These are phyloP conservation scores for Wallacemonas rigidus DNA, from an alignment of 208 protist species.

Conservation along the genomic window DNA sequence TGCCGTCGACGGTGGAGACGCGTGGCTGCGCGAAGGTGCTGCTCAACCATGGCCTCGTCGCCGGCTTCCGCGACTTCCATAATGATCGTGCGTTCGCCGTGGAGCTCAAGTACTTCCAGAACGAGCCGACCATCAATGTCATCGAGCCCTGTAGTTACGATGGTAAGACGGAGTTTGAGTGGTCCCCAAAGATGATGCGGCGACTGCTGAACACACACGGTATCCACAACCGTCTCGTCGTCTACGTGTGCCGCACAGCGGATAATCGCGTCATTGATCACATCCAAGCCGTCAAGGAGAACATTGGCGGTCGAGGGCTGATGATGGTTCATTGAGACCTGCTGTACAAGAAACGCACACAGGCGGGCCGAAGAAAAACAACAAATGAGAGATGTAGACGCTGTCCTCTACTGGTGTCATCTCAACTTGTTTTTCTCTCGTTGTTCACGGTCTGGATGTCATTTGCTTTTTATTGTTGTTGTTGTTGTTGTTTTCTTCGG, in stretches of 20 bases:
- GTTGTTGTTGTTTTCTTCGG: no score
- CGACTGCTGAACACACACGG: conserved; percentile 82
- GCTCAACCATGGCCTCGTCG: conserved; percentile 87
- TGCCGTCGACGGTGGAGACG: conserved; percentile 88
- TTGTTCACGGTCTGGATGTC: no score
- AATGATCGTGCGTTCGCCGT: conserved; percentile 91
- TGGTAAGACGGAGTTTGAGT: conserved; percentile 90
- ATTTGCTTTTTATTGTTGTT: no score
- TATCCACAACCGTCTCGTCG: conserved; percentile 86
- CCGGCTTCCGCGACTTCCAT: conserved; percentile 91
- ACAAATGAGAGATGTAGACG: no score
- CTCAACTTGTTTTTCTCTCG: no score
- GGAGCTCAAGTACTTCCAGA: conserved; percentile 93
- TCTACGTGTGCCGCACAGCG: conserved; percentile 84
- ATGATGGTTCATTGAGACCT: conserved; percentile 81
- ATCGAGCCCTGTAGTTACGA: conserved; percentile 90
- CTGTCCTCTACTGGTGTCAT: no score
- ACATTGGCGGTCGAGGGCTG: conserved; percentile 84
- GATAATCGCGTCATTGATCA: conserved; percentile 91
- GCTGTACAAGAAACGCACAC: no score
- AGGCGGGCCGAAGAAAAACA: no score
- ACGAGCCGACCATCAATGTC: conserved; percentile 82
- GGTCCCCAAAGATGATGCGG: conserved; percentile 93
- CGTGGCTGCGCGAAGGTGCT: conserved; percentile 86
- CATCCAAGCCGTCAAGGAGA: conserved; percentile 85